phyloP scores from a whole-genome alignment of 2,329 filamentous ascomycete species.

The Aureobasidium sp. region DNA sequence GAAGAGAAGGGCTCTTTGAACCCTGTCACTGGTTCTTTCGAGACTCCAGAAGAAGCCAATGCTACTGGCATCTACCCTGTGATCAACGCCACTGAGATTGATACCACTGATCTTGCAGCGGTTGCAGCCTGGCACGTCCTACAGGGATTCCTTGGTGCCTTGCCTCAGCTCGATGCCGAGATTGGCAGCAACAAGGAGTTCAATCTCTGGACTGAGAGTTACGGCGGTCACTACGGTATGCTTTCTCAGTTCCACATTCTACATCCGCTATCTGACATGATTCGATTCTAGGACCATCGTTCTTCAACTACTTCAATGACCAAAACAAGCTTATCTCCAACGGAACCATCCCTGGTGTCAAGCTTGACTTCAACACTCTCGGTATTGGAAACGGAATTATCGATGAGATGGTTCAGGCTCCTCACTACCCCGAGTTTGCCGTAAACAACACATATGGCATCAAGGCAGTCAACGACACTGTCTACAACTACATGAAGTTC shows the following conservation, averaged over 20 bases:
- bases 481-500: conserved; percentile 52
- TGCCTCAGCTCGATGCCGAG: conserved; percentile 41
- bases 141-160: conserved; percentile 45
- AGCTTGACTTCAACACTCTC: conserved; percentile 42
- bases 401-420: conserved; percentile 43
- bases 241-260: background rate
- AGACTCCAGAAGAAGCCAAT: conserved; percentile 35
- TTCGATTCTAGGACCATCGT: conserved; percentile 35
- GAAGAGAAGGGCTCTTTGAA: conserved; percentile 35
- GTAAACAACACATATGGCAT: conserved; percentile 50
- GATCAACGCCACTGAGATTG: conserved; percentile 41
- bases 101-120: conserved; percentile 51
- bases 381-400: conserved; percentile 52
- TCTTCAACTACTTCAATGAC: conserved; percentile 47
- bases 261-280: background rate
- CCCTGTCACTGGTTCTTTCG: conserved; percentile 36
- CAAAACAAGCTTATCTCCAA: conserved; percentile 47
- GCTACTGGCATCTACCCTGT: conserved; percentile 42
- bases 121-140: conserved; percentile 47
- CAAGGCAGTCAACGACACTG: conserved; percentile 47
- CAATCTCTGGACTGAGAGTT: conserved; percentile 52
- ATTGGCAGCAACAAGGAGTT: conserved; percentile 44
- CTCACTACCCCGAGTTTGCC: conserved; percentile 45
- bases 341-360: conserved; percentile 22
- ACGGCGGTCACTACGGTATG: conserved; percentile 42